Base-by-base conservation (phyloP, 257 asterid species). In the Plectranthus barbatus region DNA sequence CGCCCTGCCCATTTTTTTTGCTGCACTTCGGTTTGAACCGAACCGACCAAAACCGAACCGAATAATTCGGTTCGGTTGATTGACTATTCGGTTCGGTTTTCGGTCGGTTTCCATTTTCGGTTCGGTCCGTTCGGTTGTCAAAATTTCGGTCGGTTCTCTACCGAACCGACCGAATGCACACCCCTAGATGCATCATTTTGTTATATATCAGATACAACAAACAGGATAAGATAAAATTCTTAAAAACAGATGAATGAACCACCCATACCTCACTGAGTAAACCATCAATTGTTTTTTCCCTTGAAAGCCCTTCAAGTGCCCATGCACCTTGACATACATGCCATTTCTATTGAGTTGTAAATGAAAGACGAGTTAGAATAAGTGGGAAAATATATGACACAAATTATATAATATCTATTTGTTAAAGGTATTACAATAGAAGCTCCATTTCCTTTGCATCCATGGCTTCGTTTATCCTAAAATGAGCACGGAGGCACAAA, bases 251-350 rank as follows among this genome's bases (percentile, higher is more conserved):
- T 39, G 53, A 34, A 29, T 6, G 12, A 64, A 17, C 7, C 36
- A 29, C 47, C 31, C 64, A 26, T 79, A 88, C 99, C 99, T 82
- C 71, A 86, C 83, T 40, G 94, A 82, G 80, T 80, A 92, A 63
- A 81, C 87, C 82, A 79, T 70, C 79, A 92, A 62, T 60, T 86
- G 84, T 60, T 66, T 86, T 72, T 83, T 86, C 60, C 96, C 99
- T 74, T 89, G 95, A 48, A 92, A 85, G 59, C 84, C 93, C 83
- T 86, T 92, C 81, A 86, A 70, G 76, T 89, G 95, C 58, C 97
- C 97, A 66, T 86, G 93, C 71, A 92, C 93, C 61, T 70, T 81
- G 46, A 92, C 90, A 48, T 92, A 88, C 91, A 80, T 86, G 60
- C 97, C 95, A 70, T 92, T 59, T 64, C 97, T 92, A 60, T 36